These are phyloP conservation scores for Ophiocordyceps unilateralis DNA, from an alignment of 2,329 filamentous ascomycete genomes.

Conservation along the genomic window DNA sequence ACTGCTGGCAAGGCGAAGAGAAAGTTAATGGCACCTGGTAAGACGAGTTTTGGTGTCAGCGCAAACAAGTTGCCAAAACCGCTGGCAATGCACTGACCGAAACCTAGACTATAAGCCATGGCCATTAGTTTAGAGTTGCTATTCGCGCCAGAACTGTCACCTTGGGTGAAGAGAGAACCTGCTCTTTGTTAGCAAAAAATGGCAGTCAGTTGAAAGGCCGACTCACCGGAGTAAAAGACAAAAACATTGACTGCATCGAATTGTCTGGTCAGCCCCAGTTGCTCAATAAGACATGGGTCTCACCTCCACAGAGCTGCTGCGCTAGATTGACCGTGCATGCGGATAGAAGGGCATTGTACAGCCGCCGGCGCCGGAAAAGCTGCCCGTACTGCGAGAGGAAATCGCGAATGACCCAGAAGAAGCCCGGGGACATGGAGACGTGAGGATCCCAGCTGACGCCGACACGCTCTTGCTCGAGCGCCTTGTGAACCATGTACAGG, in stretches of 20 bases:
- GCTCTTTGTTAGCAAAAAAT: not conserved
- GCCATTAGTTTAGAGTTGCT: slow-evolving; percentile 6
- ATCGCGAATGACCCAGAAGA: slow-evolving; percentile 11
- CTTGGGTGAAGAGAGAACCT: not conserved
- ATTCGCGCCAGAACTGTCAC: slow-evolving; percentile 2
- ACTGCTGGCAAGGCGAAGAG: slow-evolving; percentile 21
- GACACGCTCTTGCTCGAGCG: slow-evolving; percentile 13
- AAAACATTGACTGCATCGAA: slow-evolving; percentile 18
- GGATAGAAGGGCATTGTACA: slow-evolving; percentile 15
- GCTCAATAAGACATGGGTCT: not conserved
- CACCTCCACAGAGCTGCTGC: slow-evolving; percentile 16
- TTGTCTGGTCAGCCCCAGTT: not conserved
- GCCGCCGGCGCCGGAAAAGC: slow-evolving; percentile 10
- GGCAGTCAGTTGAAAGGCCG: not conserved
- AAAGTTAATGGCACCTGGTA: slow-evolving; percentile 20
- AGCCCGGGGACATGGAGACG: slow-evolving; percentile 9
- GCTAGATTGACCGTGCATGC: slow-evolving; percentile 14
- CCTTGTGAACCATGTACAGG: slow-evolving; percentile 21
- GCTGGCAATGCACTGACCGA: slow-evolving; percentile 8
- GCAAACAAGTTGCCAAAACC: not conserved
- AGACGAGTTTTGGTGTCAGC: not conserved
- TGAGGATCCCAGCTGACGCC: slow-evolving; percentile 8
- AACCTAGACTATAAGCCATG: slow-evolving; percentile 14
- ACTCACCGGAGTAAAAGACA: slow-evolving; percentile 25
- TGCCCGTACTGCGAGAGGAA: slow-evolving; percentile 12